Percentiles rank a stretch among this genome's conserved stretches.
Evolutionary conservation across 345 rosid genomes (phyloP).

Genomic region (Moringa oleifera): DNA sequence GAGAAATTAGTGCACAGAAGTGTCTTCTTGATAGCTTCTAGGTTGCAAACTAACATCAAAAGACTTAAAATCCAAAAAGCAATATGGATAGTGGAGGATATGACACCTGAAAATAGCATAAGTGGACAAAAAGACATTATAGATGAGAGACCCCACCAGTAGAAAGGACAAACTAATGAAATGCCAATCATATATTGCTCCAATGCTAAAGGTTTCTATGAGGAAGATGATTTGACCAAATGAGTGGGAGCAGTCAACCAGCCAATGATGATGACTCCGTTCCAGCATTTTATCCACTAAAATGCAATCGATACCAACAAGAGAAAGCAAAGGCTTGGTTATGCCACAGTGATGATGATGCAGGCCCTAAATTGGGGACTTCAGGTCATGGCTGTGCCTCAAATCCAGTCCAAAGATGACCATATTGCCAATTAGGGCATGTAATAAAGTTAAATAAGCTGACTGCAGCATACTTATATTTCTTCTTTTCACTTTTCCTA

Average conservation of each 20-base stretch:
- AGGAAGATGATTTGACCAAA: slow-evolving; percentile 13
- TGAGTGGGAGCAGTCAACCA: background rate
- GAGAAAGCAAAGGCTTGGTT: background rate
- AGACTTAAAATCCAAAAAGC: background rate
- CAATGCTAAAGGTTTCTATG: background rate
- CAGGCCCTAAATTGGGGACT: background rate
- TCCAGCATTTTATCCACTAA: slow-evolving; percentile 1
- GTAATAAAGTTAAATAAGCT: slow-evolving; percentile 1
- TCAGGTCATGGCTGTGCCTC: slow-evolving; percentile 9
- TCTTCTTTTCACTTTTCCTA: slow-evolving; percentile 6
- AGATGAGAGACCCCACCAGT: slow-evolving; percentile 15
- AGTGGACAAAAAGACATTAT: slow-evolving; percentile 1
- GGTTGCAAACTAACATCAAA: background rate
- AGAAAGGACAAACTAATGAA: slow-evolving; percentile 10
- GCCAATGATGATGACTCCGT: slow-evolving; percentile 1
- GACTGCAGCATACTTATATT: slow-evolving; percentile 11
- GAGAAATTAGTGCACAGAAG: background rate
- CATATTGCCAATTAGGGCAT: slow-evolving; percentile 7
- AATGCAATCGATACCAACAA: background rate
- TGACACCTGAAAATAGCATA: background rate
- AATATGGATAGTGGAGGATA: background rate
- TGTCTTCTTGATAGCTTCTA: background rate
- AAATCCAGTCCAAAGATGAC: slow-evolving; percentile 4
- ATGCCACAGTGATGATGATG: slow-evolving; percentile 11
- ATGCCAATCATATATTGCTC: slow-evolving; percentile 12